phyloP scores from a whole-genome alignment of 192 early-diverging fungal species.

The Piromyces sp. region DNA sequence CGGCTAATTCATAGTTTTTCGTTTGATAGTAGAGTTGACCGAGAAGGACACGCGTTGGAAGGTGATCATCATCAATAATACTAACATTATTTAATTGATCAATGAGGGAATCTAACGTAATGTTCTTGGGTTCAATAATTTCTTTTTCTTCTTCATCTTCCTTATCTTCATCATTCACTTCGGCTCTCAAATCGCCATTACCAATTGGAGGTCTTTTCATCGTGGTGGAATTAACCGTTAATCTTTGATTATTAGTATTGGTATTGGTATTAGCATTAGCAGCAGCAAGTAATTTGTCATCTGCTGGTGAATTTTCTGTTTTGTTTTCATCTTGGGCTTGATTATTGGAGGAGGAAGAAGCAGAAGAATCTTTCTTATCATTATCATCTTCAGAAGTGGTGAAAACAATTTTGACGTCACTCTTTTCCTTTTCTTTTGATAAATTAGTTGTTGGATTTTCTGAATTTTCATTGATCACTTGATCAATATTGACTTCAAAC shows the following conservation, averaged over 20 bases:
- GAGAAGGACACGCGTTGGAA: constrained; percentile 19
- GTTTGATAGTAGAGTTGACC: constrained; percentile 14
- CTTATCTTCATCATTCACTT: constrained; percentile 2
- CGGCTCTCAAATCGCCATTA: background rate
- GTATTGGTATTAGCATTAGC: too few species aligned
- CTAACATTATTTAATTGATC: constrained; percentile 7
- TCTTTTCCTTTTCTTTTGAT: too few species aligned
- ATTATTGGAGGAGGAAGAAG: too few species aligned
- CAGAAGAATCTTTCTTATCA: too few species aligned
- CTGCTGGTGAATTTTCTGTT: too few species aligned
- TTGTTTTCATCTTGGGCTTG: too few species aligned
- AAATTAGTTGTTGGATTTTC: background rate
- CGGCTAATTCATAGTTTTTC: constrained; percentile 9
- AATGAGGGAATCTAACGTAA: constrained; percentile 15
- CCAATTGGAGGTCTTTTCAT: background rate
- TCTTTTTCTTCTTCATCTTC: background rate
- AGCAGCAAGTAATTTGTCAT: too few species aligned
- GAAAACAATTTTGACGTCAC: too few species aligned
- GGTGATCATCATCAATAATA: constrained; percentile 21
- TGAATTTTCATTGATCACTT: background rate
- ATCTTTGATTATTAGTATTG: background rate
- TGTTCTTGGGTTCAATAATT: background rate
- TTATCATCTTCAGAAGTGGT: too few species aligned
- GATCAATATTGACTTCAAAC: background rate
- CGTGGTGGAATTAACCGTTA: background rate